Evolutionary conservation across 805 yeast species (phyloP).

Genomic region (Torulaspora maleeae): DNA sequence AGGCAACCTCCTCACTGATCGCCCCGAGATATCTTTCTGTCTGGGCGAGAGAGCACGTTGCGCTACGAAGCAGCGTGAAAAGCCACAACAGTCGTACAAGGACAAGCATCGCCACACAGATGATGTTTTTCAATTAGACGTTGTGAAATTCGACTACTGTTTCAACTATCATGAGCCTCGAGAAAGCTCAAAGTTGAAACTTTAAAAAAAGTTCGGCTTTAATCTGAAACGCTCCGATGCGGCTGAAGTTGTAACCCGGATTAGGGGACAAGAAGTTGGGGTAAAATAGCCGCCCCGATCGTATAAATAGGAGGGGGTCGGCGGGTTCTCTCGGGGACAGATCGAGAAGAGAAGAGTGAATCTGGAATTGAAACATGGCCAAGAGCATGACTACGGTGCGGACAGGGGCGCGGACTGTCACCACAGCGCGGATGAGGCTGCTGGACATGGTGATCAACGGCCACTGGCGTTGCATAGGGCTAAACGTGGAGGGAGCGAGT

Average conservation of each 20-base stretch:
- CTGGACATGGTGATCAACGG: constrained; percentile 3
- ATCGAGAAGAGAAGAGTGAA: background rate
- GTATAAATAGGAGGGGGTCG: constrained; percentile 3
- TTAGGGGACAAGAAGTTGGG: constrained; percentile 5
- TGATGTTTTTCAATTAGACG: background rate
- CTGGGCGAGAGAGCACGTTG: too few species aligned
- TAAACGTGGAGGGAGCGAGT: constrained; percentile 20
- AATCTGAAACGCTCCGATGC: background rate
- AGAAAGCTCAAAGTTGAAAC: background rate
- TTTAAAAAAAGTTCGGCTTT: background rate
- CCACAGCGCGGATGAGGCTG: constrained; percentile 6
- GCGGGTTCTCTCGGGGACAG: background rate
- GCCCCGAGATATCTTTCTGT: too few species aligned
- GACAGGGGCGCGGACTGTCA: constrained; percentile 5
- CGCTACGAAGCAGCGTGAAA: too few species aligned
- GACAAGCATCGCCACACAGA: too few species aligned
- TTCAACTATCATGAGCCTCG: background rate
- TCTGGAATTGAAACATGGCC: background rate
- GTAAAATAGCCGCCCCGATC: constrained; percentile 4
- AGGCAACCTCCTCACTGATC: too few species aligned
- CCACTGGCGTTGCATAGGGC: constrained; percentile 23
- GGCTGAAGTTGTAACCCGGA: background rate
- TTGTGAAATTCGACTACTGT: background rate
- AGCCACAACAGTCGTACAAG: too few species aligned
- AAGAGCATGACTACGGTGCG: constrained; percentile 4